These are phyloP conservation scores for Pyricularia grisea DNA, from an alignment of 2,329 filamentous ascomycete genomes.

Conservation along the genomic window DNA sequence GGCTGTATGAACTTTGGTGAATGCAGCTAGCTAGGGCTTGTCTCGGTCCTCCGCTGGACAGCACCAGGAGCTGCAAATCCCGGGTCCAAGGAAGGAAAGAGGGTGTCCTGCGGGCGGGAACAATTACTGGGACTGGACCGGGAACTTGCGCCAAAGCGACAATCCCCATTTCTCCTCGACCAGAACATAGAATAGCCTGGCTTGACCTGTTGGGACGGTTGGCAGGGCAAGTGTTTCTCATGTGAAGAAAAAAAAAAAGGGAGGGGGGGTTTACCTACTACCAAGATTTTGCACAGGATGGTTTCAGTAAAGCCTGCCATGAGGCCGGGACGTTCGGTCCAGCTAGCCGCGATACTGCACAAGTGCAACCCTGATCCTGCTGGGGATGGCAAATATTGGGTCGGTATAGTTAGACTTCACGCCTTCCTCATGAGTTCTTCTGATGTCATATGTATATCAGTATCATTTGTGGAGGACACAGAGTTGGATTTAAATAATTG, in stretches of 20 bases:
- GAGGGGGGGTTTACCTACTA: not conserved
- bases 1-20: not conserved
- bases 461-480: not conserved
- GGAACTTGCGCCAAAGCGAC: not conserved
- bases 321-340: not conserved
- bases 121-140: not conserved
- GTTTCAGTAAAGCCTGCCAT: not conserved
- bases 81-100: not conserved
- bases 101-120: not conserved
- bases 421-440: not conserved
- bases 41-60: not conserved
- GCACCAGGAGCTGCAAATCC: not conserved
- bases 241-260: too few relatives aligned
- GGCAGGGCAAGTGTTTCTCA: not conserved
- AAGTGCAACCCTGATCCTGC: not conserved
- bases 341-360: not conserved
- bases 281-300: not conserved
- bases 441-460: not conserved
- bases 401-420: not conserved
- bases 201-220: not conserved
- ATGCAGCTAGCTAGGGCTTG: not conserved
- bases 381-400: not conserved
- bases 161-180: not conserved
- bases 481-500: not conserved
- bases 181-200: not conserved